Base-by-base conservation (phyloP, 805 yeast species). In the Candida maesae region DNA sequence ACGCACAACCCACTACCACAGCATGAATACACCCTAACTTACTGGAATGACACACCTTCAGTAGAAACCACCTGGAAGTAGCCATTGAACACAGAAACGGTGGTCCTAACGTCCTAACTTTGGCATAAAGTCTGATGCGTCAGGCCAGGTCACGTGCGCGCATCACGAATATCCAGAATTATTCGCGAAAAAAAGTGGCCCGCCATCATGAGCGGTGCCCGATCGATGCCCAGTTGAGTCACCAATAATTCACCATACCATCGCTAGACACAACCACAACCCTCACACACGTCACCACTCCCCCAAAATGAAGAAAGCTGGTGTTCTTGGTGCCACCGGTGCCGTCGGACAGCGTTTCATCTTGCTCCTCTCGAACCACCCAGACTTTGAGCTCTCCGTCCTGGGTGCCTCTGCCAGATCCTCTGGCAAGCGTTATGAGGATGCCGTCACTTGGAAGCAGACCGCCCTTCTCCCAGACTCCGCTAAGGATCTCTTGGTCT, bases 291-390 rank as follows among this genome's bases (percentile, higher is more conserved):
- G n/a, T n/a, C n/a, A n/a, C n/a, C n/a, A n/a, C n/a, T n/a, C n/a
- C n/a, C n/a, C 29, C 15, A 40, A 38, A 39, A 64, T 61, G 66
- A 70, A 67, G 59, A 59, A 67, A 42, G 76, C 74, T 52, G 99
- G 99, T 70, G 97, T 93, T 53, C 73, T 91, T 47, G 99, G 99
- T 37, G 98, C 98, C 51, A 91, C 99, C 11, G 99, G 99, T 39
- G 81, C 95, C 32, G 99, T 93, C 28, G 99, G 99, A 42, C 99
- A 93, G 66, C 77, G 98, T 54, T 93, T 93, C 62, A 90, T 93
- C 46, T 70, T 91, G 35, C 70, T 93, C 36, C 71, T 93, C 49
- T 76, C 89, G 3, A 68, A 84, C 47, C 97, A 93, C 61, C 98
- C 98, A 19, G 87, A 87, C 46, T 89, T 93, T 56, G 88, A 88